Conservation (phyloP, 495 filamentous ascomycete species). For the Penicillium coffeae region DNA sequence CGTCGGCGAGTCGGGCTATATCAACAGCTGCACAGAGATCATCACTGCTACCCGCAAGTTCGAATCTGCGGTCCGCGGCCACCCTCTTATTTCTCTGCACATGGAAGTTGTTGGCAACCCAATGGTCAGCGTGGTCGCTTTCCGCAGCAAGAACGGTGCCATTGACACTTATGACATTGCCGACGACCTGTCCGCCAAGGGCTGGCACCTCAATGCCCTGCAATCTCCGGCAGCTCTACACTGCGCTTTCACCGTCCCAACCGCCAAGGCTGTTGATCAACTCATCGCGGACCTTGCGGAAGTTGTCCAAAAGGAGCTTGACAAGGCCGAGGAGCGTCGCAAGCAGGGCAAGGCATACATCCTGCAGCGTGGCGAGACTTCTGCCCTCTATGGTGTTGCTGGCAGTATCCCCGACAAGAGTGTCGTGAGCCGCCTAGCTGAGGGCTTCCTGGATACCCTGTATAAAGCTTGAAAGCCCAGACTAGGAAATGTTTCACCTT, state of each 20-base stretch:
- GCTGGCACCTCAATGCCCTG: conserved; percentile 95
- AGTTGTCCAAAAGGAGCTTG: conserved; percentile 73
- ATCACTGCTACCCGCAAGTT: conserved; percentile 85
- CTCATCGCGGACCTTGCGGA: conserved; percentile 73
- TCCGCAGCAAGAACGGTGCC: conserved; percentile 61
- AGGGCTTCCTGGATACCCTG: conserved; percentile 88
- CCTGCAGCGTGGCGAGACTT: conserved; percentile 60
- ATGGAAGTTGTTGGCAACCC: conserved; percentile 80
- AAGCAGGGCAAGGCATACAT: conserved; percentile 55
- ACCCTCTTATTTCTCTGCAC: conserved; percentile 62
- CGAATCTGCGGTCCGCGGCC: conserved; percentile 64
- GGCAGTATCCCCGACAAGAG: conserved; percentile 94
- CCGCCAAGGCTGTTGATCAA: conserved; percentile 72
- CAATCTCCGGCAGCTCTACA: conserved; percentile 93
- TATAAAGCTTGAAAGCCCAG: conserved; percentile 76
- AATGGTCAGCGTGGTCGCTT: conserved; percentile 85
- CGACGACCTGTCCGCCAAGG: conserved; percentile 72
- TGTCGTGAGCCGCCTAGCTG: conserved; percentile 84
- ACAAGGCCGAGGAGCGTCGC: conserved; percentile 70
- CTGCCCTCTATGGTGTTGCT: conserved; percentile 91
- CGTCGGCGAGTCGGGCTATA: conserved; percentile 86
- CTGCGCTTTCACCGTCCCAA: conserved; percentile 88
- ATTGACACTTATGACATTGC: conserved; percentile 87
- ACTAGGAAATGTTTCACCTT: background rate
- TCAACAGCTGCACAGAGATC: conserved; percentile 77